These are phyloP conservation scores for Cladosporium austrohemisphaericum DNA, from an alignment of 2,329 filamentous ascomycete species.

Conservation along the genomic window DNA sequence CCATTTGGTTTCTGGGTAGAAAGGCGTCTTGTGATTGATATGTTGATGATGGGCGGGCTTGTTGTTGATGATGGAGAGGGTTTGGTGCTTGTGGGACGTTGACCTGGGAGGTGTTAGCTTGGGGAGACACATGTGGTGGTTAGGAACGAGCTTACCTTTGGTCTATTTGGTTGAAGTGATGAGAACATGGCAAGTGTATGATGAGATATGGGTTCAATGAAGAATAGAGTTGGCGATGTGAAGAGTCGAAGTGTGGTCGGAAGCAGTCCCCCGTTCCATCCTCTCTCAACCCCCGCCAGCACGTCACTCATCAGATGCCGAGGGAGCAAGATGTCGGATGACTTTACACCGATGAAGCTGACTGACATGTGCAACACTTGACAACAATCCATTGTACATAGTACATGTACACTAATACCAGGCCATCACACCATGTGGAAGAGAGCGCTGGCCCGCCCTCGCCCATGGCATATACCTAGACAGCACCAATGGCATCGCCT, in stretches of 20 bases:
- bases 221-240: too few species aligned
- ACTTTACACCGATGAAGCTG: not conserved
- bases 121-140: too few species aligned
- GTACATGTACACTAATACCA: not conserved
- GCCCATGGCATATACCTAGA: not conserved
- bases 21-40: constrained; percentile 23
- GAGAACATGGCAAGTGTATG: constrained; percentile 27
- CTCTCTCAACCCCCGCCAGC: constrained; percentile 9
- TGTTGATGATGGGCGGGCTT: constrained; percentile 29
- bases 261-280: too few species aligned
- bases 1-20: constrained; percentile 40
- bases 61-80: constrained; percentile 4
- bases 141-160: constrained; percentile 30
- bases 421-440: not conserved
- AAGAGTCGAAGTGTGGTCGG: too few species aligned
- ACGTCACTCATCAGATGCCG: constrained; percentile 2
- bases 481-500: not conserved
- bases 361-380: not conserved
- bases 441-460: constrained; percentile 8
- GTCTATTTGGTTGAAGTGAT: constrained; percentile 38
- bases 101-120: constrained; percentile 9
- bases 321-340: not conserved
- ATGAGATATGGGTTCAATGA: not conserved
- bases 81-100: not conserved
- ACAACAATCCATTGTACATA: not conserved